Conservation (phyloP, 2,329 filamentous ascomycete species). For the Venturia asperata region DNA sequence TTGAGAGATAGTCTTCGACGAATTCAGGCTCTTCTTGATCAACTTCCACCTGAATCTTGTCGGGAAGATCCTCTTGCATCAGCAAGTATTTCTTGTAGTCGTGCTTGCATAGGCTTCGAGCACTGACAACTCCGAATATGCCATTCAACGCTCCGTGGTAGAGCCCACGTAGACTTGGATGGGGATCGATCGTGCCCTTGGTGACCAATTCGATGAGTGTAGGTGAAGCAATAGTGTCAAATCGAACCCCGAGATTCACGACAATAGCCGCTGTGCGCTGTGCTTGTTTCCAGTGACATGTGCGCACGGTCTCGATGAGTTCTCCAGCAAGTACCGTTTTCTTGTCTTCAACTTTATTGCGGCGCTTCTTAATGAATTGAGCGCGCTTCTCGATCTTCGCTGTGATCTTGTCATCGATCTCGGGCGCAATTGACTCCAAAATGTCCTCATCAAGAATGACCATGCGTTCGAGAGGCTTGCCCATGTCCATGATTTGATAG, state of each 20-base stretch:
- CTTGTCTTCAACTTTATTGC: constrained; percentile 70
- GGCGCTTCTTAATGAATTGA: constrained; percentile 66
- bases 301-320: constrained; percentile 66
- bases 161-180: constrained; percentile 74
- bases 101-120: constrained; percentile 77
- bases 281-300: constrained; percentile 94
- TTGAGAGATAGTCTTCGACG: constrained; percentile 69
- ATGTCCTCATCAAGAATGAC: constrained; percentile 68
- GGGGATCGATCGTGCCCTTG: constrained; percentile 77
- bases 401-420: constrained; percentile 42
- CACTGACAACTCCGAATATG: constrained; percentile 75
- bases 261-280: constrained; percentile 84
- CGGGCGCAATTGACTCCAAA: constrained; percentile 55
- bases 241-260: constrained; percentile 83
- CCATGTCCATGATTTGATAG: constrained; percentile 86
- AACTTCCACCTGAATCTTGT: constrained; percentile 68
- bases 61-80: constrained; percentile 69
- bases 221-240: constrained; percentile 75
- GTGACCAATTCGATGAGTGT: constrained; percentile 78
- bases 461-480: constrained; percentile 78
- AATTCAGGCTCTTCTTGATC: constrained; percentile 60
- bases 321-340: constrained; percentile 77
- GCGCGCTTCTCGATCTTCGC: constrained; percentile 58
- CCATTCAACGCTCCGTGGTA: constrained; percentile 74
- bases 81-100: constrained; percentile 80